Base-by-base conservation (phyloP, 257 asterid genomes). In the Fraxinus anomala region DNA sequence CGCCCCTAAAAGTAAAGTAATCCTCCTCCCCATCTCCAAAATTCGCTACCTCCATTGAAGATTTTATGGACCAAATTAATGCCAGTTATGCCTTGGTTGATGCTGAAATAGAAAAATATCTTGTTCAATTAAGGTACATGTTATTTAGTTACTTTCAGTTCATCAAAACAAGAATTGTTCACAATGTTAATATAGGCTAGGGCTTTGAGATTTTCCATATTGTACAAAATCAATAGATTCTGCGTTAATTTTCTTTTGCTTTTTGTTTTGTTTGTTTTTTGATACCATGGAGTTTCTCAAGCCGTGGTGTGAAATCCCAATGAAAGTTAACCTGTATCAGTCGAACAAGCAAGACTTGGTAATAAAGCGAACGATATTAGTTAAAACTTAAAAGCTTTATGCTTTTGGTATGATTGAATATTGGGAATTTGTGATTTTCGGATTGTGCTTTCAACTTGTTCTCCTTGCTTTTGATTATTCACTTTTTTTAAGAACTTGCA, bases 141-240 rank as follows among this genome's bases (percentile, higher is more conserved):
- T 31, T 12, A 2, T 24, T 26, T 61, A 63, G n/a, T 26, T 63
- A 23, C 7, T 61, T 19, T 31, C 66, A 26, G 59, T 67, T 56
- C 73, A 72, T 54, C 31, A 19, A 72, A 80, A 56, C 74, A 67
- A 75, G 56, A 51, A 47, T 73, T 13, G n/a, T 44, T 75, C 42
- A 31, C 16, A 24, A 73, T 59, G 40, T 76, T 33, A 79, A 33
- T 19, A 17, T 39, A 34, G 12, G 34, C 44, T 56, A 73, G 73
- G 73, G 59, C 63, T 26, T 44, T 1, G 37, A 36, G 37, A 63
- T 80, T 34, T 54, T 63, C 24, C 21, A 36, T 30, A 21, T 65
- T 28, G n/a, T 70, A 74, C 61, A 44, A 44, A 42, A 70, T 37
- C 70, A 39, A 42, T 23, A 11, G 63, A 44, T 0, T 47, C 21